phyloP scores from a whole-genome alignment of 2,329 filamentous ascomycete species.

The Neopestalotiopsis rosae region DNA sequence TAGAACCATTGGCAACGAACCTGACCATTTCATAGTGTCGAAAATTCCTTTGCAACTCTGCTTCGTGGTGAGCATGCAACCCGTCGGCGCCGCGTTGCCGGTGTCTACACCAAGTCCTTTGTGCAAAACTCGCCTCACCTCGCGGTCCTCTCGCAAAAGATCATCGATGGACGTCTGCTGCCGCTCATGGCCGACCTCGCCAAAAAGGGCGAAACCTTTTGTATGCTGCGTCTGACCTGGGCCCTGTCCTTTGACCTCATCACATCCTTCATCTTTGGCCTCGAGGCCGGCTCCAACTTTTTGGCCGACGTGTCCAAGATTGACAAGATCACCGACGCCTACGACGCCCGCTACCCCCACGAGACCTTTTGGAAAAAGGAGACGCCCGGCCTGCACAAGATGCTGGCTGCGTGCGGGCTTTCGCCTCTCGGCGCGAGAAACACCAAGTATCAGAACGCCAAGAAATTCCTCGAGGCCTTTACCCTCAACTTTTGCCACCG shows the following conservation, averaged over 20 bases:
- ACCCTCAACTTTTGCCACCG: conserved; percentile 6
- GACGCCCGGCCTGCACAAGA: conserved; percentile 2
- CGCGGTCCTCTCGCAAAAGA: conserved; percentile 3
- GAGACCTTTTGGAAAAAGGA: conserved; percentile 20
- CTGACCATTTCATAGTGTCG: background rate
- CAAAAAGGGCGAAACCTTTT: background rate
- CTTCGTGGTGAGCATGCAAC: background rate
- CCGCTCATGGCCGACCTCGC: background rate
- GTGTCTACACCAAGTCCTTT: conserved; percentile 17
- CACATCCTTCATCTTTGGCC: conserved; percentile 18
- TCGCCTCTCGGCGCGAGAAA: background rate
- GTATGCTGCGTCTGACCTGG: conserved; percentile 16
- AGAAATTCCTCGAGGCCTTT: conserved; percentile 17
- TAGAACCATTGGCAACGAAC: background rate
- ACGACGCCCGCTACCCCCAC: conserved; percentile 13
- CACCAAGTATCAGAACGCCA: background rate
- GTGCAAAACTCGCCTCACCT: conserved; percentile 13
- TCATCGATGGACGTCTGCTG: background rate
- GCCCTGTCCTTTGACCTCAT: conserved; percentile 12
- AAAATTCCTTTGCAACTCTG: conserved; percentile 4
- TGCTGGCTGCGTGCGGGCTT: background rate
- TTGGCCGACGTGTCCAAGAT: background rate
- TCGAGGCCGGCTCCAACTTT: conserved; percentile 10
- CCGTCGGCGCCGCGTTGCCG: background rate
- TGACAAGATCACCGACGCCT: background rate